Evolutionary conservation across 2,329 filamentous ascomycete genomes (phyloP), one percentile per base, ranked within the genome.

Genomic region (Byssothecium circinans): DNA sequence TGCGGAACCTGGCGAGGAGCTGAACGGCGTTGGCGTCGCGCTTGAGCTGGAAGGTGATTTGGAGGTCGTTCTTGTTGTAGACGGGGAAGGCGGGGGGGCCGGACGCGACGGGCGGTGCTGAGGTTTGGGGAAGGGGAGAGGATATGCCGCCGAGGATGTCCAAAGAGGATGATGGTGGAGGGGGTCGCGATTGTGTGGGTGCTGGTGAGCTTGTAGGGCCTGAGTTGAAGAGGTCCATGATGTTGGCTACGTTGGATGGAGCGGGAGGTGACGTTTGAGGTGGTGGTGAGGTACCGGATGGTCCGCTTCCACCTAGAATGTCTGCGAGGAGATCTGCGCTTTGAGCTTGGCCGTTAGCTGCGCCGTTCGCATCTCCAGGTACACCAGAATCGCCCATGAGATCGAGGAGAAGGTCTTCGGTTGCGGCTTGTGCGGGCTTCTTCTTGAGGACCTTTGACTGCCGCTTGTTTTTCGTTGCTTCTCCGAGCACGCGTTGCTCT

Each of bases 281-380:
- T 47, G 50, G 77, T 59, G 63, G 78, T 62, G 83, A 74, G 4
- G 72, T 70, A 8, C 29, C 29, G 6, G 68, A 79, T 23, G 61
- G 41, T n/a, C 77, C 72, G 44, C 81, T 81, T 41, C 88, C 88
- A 41, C 91, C 90, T 6, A 97, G 82, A 50, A 97, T 96, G 67
- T 96, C 92, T 34, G 90, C 91, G 14, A 97, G 81, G 7, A 97
- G 79, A 70, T 96, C 91, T 41, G 90, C 85, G 56, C 90, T 95
- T 35, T 68, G 61, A 65, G 88, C 89, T 54, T 79, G 81, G 20
- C 81, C 81, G 57, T 81, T 83, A 29, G 76, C 65, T 18, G 76
- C 75, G 20, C 76, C 73, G 53, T 80, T 81, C 19, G 83, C 76
- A 18, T 82, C 76, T n/a, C 48, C 49, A 10, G 64, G 55, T n/a